Evolutionary conservation across 2,329 filamentous ascomycete genomes (phyloP).

Genomic region (Penicillium sp.): DNA sequence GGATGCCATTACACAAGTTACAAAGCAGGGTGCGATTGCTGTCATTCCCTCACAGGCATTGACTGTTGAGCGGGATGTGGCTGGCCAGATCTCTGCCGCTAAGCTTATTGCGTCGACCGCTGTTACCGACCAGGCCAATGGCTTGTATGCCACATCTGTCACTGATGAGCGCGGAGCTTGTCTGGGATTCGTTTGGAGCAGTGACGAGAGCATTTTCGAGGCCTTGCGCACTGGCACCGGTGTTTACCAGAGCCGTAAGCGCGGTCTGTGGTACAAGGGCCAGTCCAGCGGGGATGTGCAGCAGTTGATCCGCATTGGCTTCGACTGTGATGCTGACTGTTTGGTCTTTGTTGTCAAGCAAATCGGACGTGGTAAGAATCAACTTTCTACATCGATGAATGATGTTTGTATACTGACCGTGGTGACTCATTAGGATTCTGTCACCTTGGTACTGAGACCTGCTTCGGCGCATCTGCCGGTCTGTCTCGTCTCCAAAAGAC

Average conservation of each 20-base stretch:
- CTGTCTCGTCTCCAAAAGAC: conserved; percentile 85
- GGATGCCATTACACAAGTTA: conserved; percentile 50
- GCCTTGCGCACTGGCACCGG: conserved; percentile 77
- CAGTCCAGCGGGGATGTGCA: conserved; percentile 92
- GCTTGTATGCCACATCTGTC: conserved; percentile 84
- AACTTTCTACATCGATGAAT: background rate
- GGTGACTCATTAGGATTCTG: conserved; percentile 65
- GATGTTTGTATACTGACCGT: conserved; percentile 17
- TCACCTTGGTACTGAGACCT: conserved; percentile 86
- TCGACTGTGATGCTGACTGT: conserved; percentile 94
- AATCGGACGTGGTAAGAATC: conserved; percentile 64
- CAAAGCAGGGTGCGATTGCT: conserved; percentile 59
- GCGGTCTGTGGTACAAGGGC: conserved; percentile 95
- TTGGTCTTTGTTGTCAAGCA: conserved; percentile 87
- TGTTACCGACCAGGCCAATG: conserved; percentile 77
- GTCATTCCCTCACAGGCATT: conserved; percentile 70
- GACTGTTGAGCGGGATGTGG: conserved; percentile 63
- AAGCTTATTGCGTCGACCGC: conserved; percentile 72
- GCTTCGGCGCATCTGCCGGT: conserved; percentile 81
- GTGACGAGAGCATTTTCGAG: conserved; percentile 82
- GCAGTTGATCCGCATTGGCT: conserved; percentile 75
- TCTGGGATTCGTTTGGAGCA: conserved; percentile 91
- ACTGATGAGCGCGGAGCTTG: conserved; percentile 82
- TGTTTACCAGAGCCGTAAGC: conserved; percentile 94
- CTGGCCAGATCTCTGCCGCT: conserved; percentile 62